Evolutionary conservation across 208 protist genomes (phyloP), one percentile per base, ranked within the genome.

Genomic region (Acanthamoeba lenticulata): DNA sequence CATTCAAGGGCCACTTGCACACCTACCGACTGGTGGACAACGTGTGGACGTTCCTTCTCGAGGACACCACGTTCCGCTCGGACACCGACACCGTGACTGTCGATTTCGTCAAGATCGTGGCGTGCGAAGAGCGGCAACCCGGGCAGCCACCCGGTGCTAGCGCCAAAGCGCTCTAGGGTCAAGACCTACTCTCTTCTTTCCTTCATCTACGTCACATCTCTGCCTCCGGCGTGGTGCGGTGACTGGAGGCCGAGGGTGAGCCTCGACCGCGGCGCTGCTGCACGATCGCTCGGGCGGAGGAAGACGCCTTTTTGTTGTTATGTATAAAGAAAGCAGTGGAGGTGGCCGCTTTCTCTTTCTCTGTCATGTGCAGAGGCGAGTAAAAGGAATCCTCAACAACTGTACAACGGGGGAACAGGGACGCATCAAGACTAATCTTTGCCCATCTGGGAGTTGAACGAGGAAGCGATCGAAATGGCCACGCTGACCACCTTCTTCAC

Each of bases 1-100:
- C 49, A 7, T 93, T 93, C 88, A 93, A 93, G 88, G 88, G 88
- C 24, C 88, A 93, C 27, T 60, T 93, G 52, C 88, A 93, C 34
- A 93, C 88, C 27, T 93, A 93, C 24, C 55, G 88, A 7, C 88
- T 93, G 52, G 88, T 93, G 21, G 88, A 93, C 40, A 93, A 93
- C 60, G 88, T 93, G 52, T 93, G 88, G 88, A 93, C 88, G n/a
- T 93, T 93, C 47, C 88, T 93, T 4, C 47, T 93, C 19, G 57
- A 93, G 57, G 62, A 93, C 62, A 77, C 60, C 62, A 79, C 88
- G 57, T 93, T 93, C 88, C 55, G 62, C n/a, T 52, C 62, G 9
- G 88, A 93, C n/a, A 36, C n/a, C n/a, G 88, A 93, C 36, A n/a
- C 34, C 55, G 47, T 93, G 44, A 72, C 36, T 0, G 47, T 57